A percentile compares a stretch with the other conserved stretches of the same genome.
These are phyloP conservation scores for Carex littledalei DNA, from an alignment of 176 grass and related monocot species.

Conservation along the genomic window DNA sequence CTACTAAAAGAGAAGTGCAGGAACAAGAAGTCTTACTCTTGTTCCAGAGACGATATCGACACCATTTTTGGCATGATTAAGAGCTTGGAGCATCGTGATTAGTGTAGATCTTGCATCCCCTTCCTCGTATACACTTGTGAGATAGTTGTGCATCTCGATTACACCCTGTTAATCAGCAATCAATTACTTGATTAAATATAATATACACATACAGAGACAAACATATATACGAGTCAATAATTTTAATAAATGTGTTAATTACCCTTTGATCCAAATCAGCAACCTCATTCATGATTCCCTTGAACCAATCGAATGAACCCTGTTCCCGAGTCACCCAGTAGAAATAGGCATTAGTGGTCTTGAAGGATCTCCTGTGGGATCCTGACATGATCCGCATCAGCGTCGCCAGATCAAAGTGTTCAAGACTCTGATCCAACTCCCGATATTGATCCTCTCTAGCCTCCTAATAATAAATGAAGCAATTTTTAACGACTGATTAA, in stretches of 20 bases:
- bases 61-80: slow-evolving; percentile 29
- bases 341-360: slow-evolving; percentile 30
- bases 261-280: slow-evolving; percentile 27
- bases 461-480: background rate
- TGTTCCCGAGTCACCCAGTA: slow-evolving; percentile 36
- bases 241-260: slow-evolving; percentile 8
- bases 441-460: slow-evolving; percentile 7
- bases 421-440: slow-evolving; percentile 3
- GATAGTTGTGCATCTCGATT: slow-evolving; percentile 30
- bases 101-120: slow-evolving; percentile 16
- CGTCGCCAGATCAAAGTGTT: slow-evolving; percentile 17
- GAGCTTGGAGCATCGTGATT: slow-evolving; percentile 26
- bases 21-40: slow-evolving; percentile 8
- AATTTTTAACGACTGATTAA: background rate
- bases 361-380: slow-evolving; percentile 12
- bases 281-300: slow-evolving; percentile 27
- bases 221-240: background rate
- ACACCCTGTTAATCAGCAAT: slow-evolving; percentile 20
- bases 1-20: background rate
- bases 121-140: slow-evolving; percentile 25
- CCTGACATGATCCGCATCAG: background rate
- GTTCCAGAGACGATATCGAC: slow-evolving; percentile 26
- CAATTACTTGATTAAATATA: background rate
- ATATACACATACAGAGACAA: background rate
- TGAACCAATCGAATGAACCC: slow-evolving; percentile 34